A percentile compares a stretch with the other conserved stretches of the same genome.
These are phyloP conservation scores for Acanthamoeba sp. DNA, from an alignment of 208 protist genomes.

Conservation along the genomic window DNA sequence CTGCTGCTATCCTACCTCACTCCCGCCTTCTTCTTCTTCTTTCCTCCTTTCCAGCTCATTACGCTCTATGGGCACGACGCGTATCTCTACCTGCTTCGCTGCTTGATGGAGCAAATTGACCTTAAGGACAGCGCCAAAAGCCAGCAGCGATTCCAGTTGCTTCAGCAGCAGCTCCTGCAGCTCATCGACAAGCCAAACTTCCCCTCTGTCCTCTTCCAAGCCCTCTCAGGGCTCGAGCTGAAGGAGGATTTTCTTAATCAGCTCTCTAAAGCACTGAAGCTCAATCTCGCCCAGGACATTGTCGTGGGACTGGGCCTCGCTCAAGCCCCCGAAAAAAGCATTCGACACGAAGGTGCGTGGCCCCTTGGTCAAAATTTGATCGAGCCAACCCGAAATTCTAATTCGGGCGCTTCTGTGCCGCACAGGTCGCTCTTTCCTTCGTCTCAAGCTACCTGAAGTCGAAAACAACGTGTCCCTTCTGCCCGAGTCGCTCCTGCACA, in stretches of 20 bases:
- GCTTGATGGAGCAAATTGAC: slow-evolving; percentile 82
- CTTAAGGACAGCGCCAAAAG: slow-evolving; percentile 80
- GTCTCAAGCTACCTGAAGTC: slow-evolving; percentile 49
- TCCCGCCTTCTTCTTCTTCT: neutral
- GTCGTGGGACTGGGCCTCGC: slow-evolving; percentile 70
- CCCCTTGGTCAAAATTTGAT: neutral
- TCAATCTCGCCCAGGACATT: slow-evolving; percentile 70
- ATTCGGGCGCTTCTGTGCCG: neutral
- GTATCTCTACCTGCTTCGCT: slow-evolving; percentile 83
- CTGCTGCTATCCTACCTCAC: neutral
- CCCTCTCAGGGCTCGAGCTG: slow-evolving; percentile 75
- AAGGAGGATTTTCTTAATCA: slow-evolving; percentile 53
- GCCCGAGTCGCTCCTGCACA: slow-evolving; percentile 1
- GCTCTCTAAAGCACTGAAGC: slow-evolving; percentile 7
- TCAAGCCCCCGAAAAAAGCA: slow-evolving; percentile 68
- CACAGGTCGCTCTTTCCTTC: slow-evolving; percentile 49
- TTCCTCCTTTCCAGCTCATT: slow-evolving; percentile 75
- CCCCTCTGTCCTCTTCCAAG: slow-evolving; percentile 78
- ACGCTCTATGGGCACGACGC: slow-evolving; percentile 87
- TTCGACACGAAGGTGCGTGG: slow-evolving; percentile 44
- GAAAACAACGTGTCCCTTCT: slow-evolving; percentile 7
- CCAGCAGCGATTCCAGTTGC: slow-evolving; percentile 81
- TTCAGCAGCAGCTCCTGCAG: slow-evolving; percentile 80
- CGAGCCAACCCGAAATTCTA: neutral
- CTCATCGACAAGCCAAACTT: slow-evolving; percentile 83